A percentile compares a stretch with the other conserved stretches of the same genome.
These are phyloP conservation scores for Candida coleopterorum DNA, from an alignment of 805 yeast species.

Conservation along the genomic window DNA sequence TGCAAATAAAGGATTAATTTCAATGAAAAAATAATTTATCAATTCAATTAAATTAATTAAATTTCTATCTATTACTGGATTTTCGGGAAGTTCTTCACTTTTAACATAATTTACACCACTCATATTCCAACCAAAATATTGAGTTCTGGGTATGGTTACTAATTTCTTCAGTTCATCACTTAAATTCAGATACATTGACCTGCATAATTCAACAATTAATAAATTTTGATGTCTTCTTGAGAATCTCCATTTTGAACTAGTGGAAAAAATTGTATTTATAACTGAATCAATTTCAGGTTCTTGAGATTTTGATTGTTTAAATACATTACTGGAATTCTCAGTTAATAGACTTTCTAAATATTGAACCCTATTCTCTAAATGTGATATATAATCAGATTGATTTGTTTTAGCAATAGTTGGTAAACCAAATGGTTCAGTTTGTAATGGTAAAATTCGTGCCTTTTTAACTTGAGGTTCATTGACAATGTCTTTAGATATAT, in stretches of 20 bases:
- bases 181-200: conserved; percentile 26
- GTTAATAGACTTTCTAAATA: conserved; percentile 32
- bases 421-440: conserved; percentile 16
- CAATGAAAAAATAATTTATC: conserved; percentile 41
- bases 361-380: conserved; percentile 37
- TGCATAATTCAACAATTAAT: conserved; percentile 37
- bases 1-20: conserved; percentile 50
- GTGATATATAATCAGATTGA: conserved; percentile 21
- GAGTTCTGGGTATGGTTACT: conserved; percentile 49
- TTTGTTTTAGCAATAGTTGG: conserved; percentile 14
- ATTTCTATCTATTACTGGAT: conserved; percentile 20
- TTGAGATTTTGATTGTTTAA: conserved; percentile 11
- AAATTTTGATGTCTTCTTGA: conserved; percentile 43
- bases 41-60: conserved; percentile 14
- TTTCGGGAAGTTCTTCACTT: conserved; percentile 28
- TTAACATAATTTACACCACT: conserved; percentile 49
- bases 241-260: conserved; percentile 42
- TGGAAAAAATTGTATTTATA: conserved; percentile 15
- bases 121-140: conserved; percentile 64
- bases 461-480: conserved; percentile 9
- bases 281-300: conserved; percentile 18
- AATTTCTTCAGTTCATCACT: conserved; percentile 26
- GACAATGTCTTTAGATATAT: background rate
- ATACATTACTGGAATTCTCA: conserved; percentile 11
- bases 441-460: conserved; percentile 9